A percentile compares a stretch with the other conserved stretches of the same genome.
phyloP scores from a whole-genome alignment of 2,329 filamentous ascomycete species.

The Hypoxylon sp. region DNA sequence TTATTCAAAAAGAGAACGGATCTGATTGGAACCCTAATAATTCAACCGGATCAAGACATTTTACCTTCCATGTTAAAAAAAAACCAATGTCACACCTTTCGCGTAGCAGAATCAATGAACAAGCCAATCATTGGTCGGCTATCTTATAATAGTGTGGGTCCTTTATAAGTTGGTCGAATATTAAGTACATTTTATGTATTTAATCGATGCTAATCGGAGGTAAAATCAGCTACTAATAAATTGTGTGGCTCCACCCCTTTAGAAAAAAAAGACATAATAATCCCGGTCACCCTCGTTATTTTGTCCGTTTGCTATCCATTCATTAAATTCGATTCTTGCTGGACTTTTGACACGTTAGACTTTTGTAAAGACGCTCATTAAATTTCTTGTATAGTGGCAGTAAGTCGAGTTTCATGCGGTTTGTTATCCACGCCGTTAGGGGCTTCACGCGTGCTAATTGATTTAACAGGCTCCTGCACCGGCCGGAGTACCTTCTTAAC shows the following conservation, averaged over 20 bases:
- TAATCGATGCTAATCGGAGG: conserved; percentile 43
- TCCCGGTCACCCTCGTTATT: conserved; percentile 29
- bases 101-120: conserved; percentile 28
- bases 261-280: conserved; percentile 39
- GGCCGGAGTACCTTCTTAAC: conserved; percentile 15
- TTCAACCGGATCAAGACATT: conserved; percentile 37
- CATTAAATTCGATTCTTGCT: conserved; percentile 24
- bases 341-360: neutral
- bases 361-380: conserved; percentile 4
- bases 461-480: conserved; percentile 14
- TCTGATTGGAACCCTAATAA: conserved; percentile 30
- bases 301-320: conserved; percentile 17
- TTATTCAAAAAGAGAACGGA: conserved; percentile 21
- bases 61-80: conserved; percentile 34
- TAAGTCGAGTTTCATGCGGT: conserved; percentile 12
- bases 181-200: conserved; percentile 43
- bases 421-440: neutral
- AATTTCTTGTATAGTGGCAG: conserved; percentile 6
- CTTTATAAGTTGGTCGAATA: conserved; percentile 44
- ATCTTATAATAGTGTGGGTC: conserved; percentile 36
- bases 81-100: conserved; percentile 36
- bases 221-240: conserved; percentile 45
- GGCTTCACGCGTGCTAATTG: conserved; percentile 20
- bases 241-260: conserved; percentile 32
- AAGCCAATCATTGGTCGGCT: conserved; percentile 32